Base-by-base conservation (phyloP, 257 asterid genomes). In the Thymus quinquecostatus region DNA sequence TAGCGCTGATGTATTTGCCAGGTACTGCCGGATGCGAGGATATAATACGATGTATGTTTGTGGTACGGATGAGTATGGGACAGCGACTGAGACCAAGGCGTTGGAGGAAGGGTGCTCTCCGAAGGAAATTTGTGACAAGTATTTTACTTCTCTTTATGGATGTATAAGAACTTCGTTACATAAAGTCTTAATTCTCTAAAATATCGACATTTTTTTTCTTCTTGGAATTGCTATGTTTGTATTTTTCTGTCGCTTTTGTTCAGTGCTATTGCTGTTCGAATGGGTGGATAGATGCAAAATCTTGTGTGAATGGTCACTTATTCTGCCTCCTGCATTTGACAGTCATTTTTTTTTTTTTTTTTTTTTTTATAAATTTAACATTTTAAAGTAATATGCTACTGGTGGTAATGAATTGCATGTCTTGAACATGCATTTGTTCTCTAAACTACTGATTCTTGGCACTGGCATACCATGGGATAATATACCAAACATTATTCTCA, bases 41-140 rank as follows among this genome's bases (percentile, higher is more conserved):
- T 89, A 91, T 70, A 89, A 89, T 73, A 78, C 90, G 9, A 34
- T 95, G 59, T 95, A 89, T 58, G 87, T 92, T 6, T 95, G 99
- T 77, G 99, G 99, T 47, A 92, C 99, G 38, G 99, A 95, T 75
- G 99, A 95, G 83, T 95, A 95, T 40, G 99, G 99, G 54, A 95
- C 99, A 0, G 99, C 99, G 0, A 94, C 99, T 0, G 99, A 94
- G 87, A 94, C 96, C 7, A 94, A 94, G 78, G 99, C 99, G 10
- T n/a, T 94, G 86, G 99, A 94, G 78, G 98, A 91, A 75, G 95
- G 91, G 21, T 82, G 88, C 69, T 75, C 89, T 27, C 98, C 99
- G 0, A 83, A 95, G 77, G 81, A 95, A 70, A 92, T 95, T 57
- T 95, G 99, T 64, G 99, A 95, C 86, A 92, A 95, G 96, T 91